Conservation (phyloP, 2,329 filamentous ascomycete genomes). For the Claviceps citrina region DNA sequence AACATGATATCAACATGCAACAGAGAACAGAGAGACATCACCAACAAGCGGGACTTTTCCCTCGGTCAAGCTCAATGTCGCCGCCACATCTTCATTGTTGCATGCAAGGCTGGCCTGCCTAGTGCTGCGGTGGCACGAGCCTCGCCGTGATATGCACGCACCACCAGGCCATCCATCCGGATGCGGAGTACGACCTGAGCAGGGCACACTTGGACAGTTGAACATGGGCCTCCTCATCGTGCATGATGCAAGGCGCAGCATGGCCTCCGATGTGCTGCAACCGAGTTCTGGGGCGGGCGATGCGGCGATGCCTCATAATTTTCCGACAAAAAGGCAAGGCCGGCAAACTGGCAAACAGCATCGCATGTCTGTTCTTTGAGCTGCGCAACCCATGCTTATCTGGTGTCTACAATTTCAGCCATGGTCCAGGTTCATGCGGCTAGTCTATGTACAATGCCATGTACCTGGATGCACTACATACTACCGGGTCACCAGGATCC, state of each 20-base stretch:
- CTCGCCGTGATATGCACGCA: not conserved
- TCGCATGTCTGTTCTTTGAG: too few species aligned
- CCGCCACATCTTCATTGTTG: not conserved
- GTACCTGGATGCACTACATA: too few species aligned
- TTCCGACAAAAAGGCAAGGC: too few species aligned
- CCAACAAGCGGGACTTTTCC: not conserved
- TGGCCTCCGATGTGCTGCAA: not conserved
- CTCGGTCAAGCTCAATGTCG: not conserved
- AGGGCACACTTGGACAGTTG: too few species aligned
- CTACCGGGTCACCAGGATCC: too few species aligned
- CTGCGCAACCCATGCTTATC: too few species aligned
- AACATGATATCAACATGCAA: not conserved
- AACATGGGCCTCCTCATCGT: not conserved
- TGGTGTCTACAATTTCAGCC: too few species aligned
- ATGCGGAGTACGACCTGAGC: not conserved
- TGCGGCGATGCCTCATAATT: too few species aligned
- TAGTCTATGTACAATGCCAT: too few species aligned
- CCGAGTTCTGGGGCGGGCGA: too few species aligned
- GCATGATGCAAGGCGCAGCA: not conserved
- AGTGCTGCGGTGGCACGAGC: not conserved
- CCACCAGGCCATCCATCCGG: not conserved
- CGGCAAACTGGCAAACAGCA: too few species aligned
- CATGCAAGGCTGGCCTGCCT: not conserved
- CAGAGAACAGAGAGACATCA: not conserved
- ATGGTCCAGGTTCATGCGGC: too few species aligned